Evolutionary conservation across 768 basidiomycete genomes (phyloP).

Genomic region (Epithele typhae): DNA sequence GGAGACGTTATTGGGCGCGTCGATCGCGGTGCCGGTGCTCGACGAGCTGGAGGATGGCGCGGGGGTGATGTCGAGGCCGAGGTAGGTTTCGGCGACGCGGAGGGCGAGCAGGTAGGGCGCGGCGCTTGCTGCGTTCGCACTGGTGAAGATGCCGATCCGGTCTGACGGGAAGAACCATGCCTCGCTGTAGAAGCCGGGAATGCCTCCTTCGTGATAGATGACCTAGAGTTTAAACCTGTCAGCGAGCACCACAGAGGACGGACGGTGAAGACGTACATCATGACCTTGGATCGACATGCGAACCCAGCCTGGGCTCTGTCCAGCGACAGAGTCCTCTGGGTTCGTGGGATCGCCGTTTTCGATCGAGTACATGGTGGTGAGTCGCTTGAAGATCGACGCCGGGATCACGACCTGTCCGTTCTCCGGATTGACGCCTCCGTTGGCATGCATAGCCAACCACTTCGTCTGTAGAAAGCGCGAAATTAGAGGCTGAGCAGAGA

Average conservation of each 20-base stretch:
- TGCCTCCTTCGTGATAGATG: not conserved
- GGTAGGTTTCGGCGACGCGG: not conserved
- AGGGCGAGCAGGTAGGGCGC: not conserved
- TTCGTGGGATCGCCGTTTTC: slow-evolving; percentile 5
- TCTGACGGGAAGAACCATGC: not conserved
- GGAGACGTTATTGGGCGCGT: not conserved
- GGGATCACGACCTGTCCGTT: slow-evolving; percentile 34
- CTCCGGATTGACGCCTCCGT: slow-evolving; percentile 27
- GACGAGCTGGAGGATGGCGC: not conserved
- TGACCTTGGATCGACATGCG: slow-evolving; percentile 35
- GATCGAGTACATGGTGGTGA: slow-evolving; percentile 31
- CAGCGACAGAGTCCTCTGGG: slow-evolving; percentile 25
- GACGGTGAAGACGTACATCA: slow-evolving; percentile 25
- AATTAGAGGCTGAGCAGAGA: not conserved
- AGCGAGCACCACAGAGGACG: not conserved
- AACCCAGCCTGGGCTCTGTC: slow-evolving; percentile 41
- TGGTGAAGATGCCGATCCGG: not conserved
- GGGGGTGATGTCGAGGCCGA: not conserved
- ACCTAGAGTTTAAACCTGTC: not conserved
- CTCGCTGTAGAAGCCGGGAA: not conserved
- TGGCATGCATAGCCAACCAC: slow-evolving; percentile 36
- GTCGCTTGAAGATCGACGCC: slow-evolving; percentile 22
- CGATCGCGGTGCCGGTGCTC: no score
- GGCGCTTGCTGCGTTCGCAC: not conserved
- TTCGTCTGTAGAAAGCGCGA: slow-evolving; percentile 26